These are phyloP conservation scores for Cladosporium sp. DNA, from an alignment of 2,329 filamentous ascomycete species.

Conservation along the genomic window DNA sequence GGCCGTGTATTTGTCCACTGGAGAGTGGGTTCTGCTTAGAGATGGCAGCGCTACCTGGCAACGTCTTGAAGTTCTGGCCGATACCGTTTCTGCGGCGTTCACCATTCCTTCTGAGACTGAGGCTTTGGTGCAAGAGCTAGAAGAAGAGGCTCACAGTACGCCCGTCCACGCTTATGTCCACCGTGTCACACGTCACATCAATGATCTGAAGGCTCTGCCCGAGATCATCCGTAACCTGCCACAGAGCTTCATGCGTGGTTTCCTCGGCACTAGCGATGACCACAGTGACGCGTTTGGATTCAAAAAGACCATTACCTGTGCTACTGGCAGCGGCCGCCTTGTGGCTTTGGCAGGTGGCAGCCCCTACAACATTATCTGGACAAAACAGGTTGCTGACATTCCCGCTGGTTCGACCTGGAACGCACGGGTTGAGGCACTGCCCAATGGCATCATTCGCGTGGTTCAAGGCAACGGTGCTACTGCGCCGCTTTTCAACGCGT, in stretches of 20 bases:
- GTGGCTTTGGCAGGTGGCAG: constrained; percentile 77
- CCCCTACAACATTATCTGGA: constrained; percentile 75
- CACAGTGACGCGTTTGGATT: constrained; percentile 79
- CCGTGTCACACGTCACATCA: constrained; percentile 76
- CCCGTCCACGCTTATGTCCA: constrained; percentile 81
- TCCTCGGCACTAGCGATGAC: constrained; percentile 40
- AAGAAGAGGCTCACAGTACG: constrained; percentile 83
- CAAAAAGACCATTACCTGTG: constrained; percentile 79
- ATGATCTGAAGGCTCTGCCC: constrained; percentile 76
- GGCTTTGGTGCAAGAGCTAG: constrained; percentile 74
- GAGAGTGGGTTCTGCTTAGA: constrained; percentile 80
- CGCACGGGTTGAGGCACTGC: constrained; percentile 43
- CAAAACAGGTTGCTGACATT: constrained; percentile 59
- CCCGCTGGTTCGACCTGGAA: constrained; percentile 58
- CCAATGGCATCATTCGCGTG: constrained; percentile 56
- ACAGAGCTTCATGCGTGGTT: constrained; percentile 60
- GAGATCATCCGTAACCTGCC: constrained; percentile 71
- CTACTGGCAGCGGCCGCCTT: constrained; percentile 75
- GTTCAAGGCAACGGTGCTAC: neutral
- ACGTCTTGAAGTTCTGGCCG: constrained; percentile 78
- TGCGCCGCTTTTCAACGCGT: constrained; percentile 30
- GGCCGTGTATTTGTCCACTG: constrained; percentile 63
- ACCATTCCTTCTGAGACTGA: constrained; percentile 66
- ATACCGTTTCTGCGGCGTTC: constrained; percentile 76
- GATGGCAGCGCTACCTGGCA: constrained; percentile 82